phyloP scores from a whole-genome alignment of 2,329 filamentous ascomycete genomes.

The Paradendryphiella salina region DNA sequence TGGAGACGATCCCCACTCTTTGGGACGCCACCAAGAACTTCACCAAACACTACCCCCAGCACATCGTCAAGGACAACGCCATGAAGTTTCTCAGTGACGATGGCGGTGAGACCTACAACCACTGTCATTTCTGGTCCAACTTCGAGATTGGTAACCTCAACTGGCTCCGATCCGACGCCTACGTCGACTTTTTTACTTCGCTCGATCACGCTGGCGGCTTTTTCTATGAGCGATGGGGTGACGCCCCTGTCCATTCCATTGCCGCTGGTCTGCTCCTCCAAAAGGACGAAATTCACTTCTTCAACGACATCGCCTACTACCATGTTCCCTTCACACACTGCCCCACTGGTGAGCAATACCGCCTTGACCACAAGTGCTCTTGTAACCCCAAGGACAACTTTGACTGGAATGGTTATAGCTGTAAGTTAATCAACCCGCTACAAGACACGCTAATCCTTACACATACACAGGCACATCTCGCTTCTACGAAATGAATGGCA shows the following conservation, averaged over 20 bases:
- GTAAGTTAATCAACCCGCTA: slow-evolving; percentile 58
- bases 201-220: slow-evolving; percentile 93
- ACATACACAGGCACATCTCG: slow-evolving; percentile 75
- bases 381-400: slow-evolving; percentile 98
- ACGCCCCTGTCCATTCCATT: slow-evolving; percentile 98
- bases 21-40: slow-evolving; percentile 97
- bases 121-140: slow-evolving; percentile 99
- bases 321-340: slow-evolving; percentile 98
- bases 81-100: slow-evolving; percentile 93
- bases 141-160: slow-evolving; percentile 94
- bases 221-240: slow-evolving; percentile 98
- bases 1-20: slow-evolving; percentile 91
- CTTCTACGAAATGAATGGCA: slow-evolving; percentile 80
- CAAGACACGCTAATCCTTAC: slow-evolving; percentile 12
- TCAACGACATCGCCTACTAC: slow-evolving; percentile 98
- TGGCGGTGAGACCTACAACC: slow-evolving; percentile 88
- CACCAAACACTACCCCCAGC: slow-evolving; percentile 85
- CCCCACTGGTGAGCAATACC: slow-evolving; percentile 83
- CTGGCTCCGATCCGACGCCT: slow-evolving; percentile 88
- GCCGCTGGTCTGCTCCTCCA: slow-evolving; percentile 83
- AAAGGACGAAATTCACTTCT: slow-evolving; percentile 96
- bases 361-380: slow-evolving; percentile 84
- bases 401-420: slow-evolving; percentile 98
- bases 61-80: slow-evolving; percentile 80
- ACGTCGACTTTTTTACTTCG: slow-evolving; percentile 86